Conservation (phyloP, 495 filamentous ascomycete species). For the Lineolata rhizophorae region DNA sequence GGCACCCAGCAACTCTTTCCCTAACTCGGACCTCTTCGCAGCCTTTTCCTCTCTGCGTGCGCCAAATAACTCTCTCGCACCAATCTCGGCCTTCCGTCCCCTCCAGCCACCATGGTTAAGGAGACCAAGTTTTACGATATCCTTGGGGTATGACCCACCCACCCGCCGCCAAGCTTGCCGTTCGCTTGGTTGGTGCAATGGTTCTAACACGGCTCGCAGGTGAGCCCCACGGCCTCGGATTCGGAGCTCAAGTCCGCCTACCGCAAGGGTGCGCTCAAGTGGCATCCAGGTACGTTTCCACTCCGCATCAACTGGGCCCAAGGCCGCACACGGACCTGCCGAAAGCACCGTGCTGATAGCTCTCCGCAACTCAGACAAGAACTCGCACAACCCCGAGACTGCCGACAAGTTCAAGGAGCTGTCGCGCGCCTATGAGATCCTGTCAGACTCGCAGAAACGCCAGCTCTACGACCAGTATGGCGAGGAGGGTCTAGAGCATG, state of each 20-base stretch:
- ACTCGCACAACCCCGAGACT: slow-evolving; percentile 75
- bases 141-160: slow-evolving; percentile 72
- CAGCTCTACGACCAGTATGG: slow-evolving; percentile 90
- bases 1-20: too few relatives aligned
- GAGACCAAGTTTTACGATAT: slow-evolving; percentile 75
- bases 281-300: slow-evolving; percentile 53
- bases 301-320: background rate
- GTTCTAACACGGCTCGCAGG: slow-evolving; percentile 24
- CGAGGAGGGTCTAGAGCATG: slow-evolving; percentile 81
- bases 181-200: too few relatives aligned
- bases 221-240: slow-evolving; percentile 47
- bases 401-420: slow-evolving; percentile 97
- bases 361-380: too few relatives aligned
- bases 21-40: too few relatives aligned
- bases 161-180: too few relatives aligned
- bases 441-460: slow-evolving; percentile 82
- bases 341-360: too few relatives aligned
- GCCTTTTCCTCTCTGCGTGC: too few relatives aligned
- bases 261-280: slow-evolving; percentile 73
- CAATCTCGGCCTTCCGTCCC: too few relatives aligned
- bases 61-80: too few relatives aligned
- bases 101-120: slow-evolving; percentile 56
- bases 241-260: slow-evolving; percentile 75
- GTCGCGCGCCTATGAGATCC: slow-evolving; percentile 81
- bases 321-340: too few relatives aligned